Evolutionary conservation across 176 grass and related monocot species (phyloP).

Genomic region (Avena sativa): DNA sequence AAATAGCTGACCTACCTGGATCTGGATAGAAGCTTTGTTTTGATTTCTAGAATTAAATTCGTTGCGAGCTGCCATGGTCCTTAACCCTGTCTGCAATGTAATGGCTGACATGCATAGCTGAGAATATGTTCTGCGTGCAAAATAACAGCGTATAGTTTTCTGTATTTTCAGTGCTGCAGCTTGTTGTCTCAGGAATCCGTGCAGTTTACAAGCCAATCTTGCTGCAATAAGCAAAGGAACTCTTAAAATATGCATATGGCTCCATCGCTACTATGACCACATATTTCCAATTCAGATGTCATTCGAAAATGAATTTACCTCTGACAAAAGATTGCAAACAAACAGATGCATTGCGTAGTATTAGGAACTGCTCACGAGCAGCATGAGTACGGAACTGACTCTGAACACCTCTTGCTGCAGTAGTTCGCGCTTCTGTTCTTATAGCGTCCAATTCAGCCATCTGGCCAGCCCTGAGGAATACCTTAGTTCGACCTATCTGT

Average conservation of each 20-base stretch:
- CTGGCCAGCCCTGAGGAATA: constrained; percentile 96
- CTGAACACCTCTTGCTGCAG: constrained; percentile 79
- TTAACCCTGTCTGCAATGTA: constrained; percentile 79
- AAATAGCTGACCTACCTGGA: constrained; percentile 68
- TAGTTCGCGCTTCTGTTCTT: constrained; percentile 87
- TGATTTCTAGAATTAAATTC: constrained; percentile 71
- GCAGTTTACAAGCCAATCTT: constrained; percentile 72
- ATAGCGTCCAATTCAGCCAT: constrained; percentile 98
- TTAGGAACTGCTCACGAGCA: constrained; percentile 79
- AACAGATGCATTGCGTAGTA: constrained; percentile 56
- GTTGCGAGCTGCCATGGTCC: constrained; percentile 67
- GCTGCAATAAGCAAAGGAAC: constrained; percentile 57
- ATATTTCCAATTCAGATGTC: constrained; percentile 17
- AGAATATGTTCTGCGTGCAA: constrained; percentile 74
- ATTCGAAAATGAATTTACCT: constrained; percentile 58
- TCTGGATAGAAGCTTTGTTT: constrained; percentile 77
- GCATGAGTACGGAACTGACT: constrained; percentile 81
- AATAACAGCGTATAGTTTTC: constrained; percentile 70
- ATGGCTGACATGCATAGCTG: constrained; percentile 58
- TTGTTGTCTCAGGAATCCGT: constrained; percentile 71
- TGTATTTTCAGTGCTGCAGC: constrained; percentile 89
- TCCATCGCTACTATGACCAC: constrained; percentile 25
- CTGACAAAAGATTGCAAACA: constrained; percentile 74
- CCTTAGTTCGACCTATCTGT: constrained; percentile 95
- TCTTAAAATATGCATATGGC: constrained; percentile 49